Base-by-base conservation (phyloP, 176 grass and related monocot genomes). In the Triticum timopheevii region DNA sequence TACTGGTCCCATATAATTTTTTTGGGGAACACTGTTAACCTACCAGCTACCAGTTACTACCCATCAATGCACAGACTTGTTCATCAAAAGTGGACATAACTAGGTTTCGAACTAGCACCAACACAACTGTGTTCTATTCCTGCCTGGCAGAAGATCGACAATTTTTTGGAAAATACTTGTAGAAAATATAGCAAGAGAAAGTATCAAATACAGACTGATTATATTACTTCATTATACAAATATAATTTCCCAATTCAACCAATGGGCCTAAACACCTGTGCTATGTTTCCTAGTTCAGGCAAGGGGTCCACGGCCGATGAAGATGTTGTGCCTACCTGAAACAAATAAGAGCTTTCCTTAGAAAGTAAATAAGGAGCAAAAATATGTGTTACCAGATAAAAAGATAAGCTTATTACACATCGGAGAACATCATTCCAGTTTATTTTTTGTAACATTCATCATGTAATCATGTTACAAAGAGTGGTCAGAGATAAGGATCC, bases 301-400 rank as follows among this genome's bases (percentile, higher is more conserved):
- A 95, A 80, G 28, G 93, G 90, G 87, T 95, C 93, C 34, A 95
- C 80, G 33, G 93, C 90, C 27, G 93, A 87, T 45, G 93, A 95
- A 76, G 93, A 95, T 78, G 90, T 95, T 8, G 93, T 95, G 45
- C 93, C 93, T 73, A 95, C 88, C 93, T 95, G 88, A 49, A 87
- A 83, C 39, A 54, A 63, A 86, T 24, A 30, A 82, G 12, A 66
- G 25, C 73, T 47, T 45, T 67, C 49, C 80, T 73, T 23, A 76
- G 25, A 78, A 40, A 63, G n/a, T 31, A 62, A 77, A 69, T 31
- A 70, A 54, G 39, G 50, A 56, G 23, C 77, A 20, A 83, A 24
- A 90, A 70, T 47, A 47, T 20, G 40, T 50, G 31, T 52, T 79
- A n/a, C 22, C 45, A 78, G 42, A 84, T 23, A 24, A 47, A 69